Conservation (phyloP, 495 filamentous ascomycete genomes). For the Annulohypoxylon stygium region DNA sequence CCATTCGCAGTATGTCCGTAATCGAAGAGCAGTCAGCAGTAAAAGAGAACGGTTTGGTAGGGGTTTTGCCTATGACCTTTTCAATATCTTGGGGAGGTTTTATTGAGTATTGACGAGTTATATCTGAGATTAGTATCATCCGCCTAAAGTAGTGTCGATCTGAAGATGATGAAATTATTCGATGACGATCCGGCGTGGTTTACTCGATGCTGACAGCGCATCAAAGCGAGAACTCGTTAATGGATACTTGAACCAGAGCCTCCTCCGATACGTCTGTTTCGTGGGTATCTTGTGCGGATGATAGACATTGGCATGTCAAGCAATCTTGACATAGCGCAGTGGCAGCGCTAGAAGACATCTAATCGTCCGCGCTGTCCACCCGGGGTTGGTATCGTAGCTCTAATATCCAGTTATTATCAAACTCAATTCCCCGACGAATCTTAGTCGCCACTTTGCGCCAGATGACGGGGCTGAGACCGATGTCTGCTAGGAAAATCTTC, state of each 20-base stretch:
- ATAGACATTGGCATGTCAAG: background rate
- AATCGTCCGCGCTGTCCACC: slow-evolving; percentile 41
- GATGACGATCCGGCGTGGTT: too few species aligned
- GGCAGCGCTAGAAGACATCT: background rate
- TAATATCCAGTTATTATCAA: slow-evolving; percentile 87
- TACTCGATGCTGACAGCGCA: too few species aligned
- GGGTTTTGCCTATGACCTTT: too few species aligned
- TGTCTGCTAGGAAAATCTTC: slow-evolving; percentile 85
- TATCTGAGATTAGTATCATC: too few species aligned
- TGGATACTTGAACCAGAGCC: background rate
- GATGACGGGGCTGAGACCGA: slow-evolving; percentile 82
- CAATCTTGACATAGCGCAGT: background rate
- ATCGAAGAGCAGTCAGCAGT: too few species aligned
- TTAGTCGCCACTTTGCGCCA: slow-evolving; percentile 90
- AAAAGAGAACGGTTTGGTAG: too few species aligned
- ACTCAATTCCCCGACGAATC: slow-evolving; percentile 83
- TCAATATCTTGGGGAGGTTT: too few species aligned
- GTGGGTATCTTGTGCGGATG: too few species aligned
- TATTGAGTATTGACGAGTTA: too few species aligned
- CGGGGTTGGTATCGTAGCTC: slow-evolving; percentile 64
- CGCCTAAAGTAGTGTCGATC: too few species aligned
- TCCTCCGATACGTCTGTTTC: background rate
- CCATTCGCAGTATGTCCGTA: background rate
- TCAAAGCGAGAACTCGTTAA: background rate
- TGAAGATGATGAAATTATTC: too few species aligned